A percentile compares a stretch with the other conserved stretches of the same genome.
phyloP scores from a whole-genome alignment of 805 yeast genomes.

The Pachysolen tannophilus region DNA sequence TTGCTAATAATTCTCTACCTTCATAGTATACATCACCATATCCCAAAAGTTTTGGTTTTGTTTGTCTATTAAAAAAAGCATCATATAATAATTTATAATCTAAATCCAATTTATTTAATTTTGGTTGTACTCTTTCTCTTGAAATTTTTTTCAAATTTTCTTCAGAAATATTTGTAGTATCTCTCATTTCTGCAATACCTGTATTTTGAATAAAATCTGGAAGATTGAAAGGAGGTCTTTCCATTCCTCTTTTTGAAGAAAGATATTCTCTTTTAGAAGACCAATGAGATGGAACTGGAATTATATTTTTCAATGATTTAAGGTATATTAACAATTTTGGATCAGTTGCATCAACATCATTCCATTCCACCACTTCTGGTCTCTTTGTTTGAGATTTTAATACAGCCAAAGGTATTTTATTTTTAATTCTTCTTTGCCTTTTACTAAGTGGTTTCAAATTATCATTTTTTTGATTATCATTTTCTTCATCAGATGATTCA shows the following conservation, averaged over 20 bases:
- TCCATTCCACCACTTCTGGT: constrained; percentile 83
- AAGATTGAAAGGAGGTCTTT: constrained; percentile 62
- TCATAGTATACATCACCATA: constrained; percentile 80
- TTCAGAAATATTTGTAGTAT: constrained; percentile 43
- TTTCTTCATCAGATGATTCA: constrained; percentile 14
- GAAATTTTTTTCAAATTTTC: constrained; percentile 60
- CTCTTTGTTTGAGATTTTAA: constrained; percentile 50
- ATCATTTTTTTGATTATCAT: constrained; percentile 16
- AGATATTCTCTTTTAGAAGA: constrained; percentile 67
- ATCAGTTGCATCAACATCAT: constrained; percentile 76
- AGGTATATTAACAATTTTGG: constrained; percentile 59
- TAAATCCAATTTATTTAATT: constrained; percentile 76
- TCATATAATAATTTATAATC: constrained; percentile 77
- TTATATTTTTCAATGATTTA: constrained; percentile 56
- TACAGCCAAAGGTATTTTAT: constrained; percentile 57
- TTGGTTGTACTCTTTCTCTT: constrained; percentile 83
- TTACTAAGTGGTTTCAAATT: constrained; percentile 28
- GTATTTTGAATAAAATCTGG: constrained; percentile 77
- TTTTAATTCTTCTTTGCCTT: constrained; percentile 40
- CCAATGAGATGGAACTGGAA: constrained; percentile 87
- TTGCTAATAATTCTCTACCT: constrained; percentile 48
- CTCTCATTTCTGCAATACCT: constrained; percentile 83
- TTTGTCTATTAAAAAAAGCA: constrained; percentile 79
- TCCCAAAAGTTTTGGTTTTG: constrained; percentile 57
- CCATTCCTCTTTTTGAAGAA: constrained; percentile 55